Evolutionary conservation across 2,329 filamentous ascomycete species (phyloP).

Genomic region (Botrytis pseudocinerea): DNA sequence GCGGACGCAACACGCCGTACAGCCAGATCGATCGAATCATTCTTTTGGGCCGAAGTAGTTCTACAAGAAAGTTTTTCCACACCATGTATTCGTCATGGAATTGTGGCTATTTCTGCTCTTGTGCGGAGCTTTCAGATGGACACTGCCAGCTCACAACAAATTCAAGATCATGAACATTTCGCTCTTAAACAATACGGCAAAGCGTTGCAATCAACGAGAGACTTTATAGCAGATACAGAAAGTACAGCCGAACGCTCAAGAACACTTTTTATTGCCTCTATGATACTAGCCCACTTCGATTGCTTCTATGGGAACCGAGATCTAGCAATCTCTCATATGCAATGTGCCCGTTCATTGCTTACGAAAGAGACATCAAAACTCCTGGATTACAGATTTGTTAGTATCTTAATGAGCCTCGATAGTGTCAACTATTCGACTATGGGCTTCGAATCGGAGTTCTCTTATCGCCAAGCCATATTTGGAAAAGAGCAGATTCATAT

Average conservation of each 20-base stretch:
- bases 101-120: constrained; percentile 36
- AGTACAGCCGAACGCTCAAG: constrained; percentile 15
- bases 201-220: constrained; percentile 32
- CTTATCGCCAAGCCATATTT: constrained; percentile 48
- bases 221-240: constrained; percentile 26
- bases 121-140: constrained; percentile 27
- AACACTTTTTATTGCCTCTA: constrained; percentile 31
- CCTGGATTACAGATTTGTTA: constrained; percentile 55
- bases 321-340: constrained; percentile 59
- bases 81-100: constrained; percentile 34
- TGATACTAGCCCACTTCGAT: constrained; percentile 35
- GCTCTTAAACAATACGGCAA: constrained; percentile 36
- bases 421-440: constrained; percentile 44
- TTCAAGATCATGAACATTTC: constrained; percentile 31
- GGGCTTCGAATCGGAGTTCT: constrained; percentile 55
- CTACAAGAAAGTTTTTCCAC: constrained; percentile 29
- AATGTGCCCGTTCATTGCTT: constrained; percentile 35
- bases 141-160: constrained; percentile 18
- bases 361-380: constrained; percentile 28
- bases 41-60: constrained; percentile 46
- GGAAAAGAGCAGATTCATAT: constrained; percentile 7
- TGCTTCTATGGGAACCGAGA: constrained; percentile 46
- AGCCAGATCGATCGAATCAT: constrained; percentile 45
- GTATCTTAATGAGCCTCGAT: constrained; percentile 61
- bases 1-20: constrained; percentile 10